Evolutionary conservation across 148 eudicot species (phyloP), one percentile per base, ranked within the genome.

Genomic region (Diospyros lotus): DNA sequence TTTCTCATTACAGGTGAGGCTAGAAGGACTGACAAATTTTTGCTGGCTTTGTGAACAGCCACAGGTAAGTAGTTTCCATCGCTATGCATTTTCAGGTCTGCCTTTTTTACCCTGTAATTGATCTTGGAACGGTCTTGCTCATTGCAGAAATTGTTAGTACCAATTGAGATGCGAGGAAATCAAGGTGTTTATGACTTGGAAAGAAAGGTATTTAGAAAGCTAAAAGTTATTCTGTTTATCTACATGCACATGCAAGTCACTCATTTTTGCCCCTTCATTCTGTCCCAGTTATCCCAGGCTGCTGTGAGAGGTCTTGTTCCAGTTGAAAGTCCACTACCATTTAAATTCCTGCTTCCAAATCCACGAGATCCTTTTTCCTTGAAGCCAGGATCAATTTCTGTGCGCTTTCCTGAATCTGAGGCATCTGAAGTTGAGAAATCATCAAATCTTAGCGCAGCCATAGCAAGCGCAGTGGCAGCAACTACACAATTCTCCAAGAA

Each of bases 31-130:
- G 73, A 89, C 93, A 45, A 64, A 84, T 41, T 85, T 76, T 69
- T 87, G 89, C 74, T 89, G 93, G 93, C 86, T 89, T 38, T 89
- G 93, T 73, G 90, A 89, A 83, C 70, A 82, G 63, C 93, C 93
- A 62, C 87, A 89, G 82, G 93, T 89, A 60, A 60, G 55, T 65
- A 48, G 52, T n/a, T 63, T 4, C 12, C 58, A 15, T 66, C 39
- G 62, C 15, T 3, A 54, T 42, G 43, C 41, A 28, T 68, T 17
- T 18, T 44, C 7, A 17, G 54, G 10, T 17, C 6, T 43, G 5
- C 41, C 6, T 76, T 59, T 59, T 59, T 15, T 68, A 9, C 17
- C 73, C 51, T 2, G 56, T 59, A 17, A 40, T 3, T 38, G 50
- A 52, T 1, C 54, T 38, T 60, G 42, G 0, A 28, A 28, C 40